Conservation (phyloP, 1,284 basidiomycete species). For the Moesziomyces parantarcticus region DNA sequence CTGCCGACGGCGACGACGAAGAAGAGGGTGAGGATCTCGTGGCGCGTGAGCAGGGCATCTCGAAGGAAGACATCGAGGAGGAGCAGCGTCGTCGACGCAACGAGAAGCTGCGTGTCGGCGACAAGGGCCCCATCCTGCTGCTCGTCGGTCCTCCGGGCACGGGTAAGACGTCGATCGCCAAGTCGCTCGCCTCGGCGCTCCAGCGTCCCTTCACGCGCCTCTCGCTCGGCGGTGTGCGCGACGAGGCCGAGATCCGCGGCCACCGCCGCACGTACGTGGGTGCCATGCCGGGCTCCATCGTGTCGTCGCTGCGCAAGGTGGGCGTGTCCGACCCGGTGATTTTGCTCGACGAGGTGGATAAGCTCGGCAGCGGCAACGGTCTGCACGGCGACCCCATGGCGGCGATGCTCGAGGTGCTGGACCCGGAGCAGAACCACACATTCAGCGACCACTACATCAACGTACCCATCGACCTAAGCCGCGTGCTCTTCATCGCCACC, state of each 20-base stretch:
- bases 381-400: constrained; percentile 70
- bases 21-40: constrained; percentile 30
- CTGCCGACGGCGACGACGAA: constrained; percentile 20
- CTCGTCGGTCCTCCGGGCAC: constrained; percentile 70
- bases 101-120: constrained; percentile 48
- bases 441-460: constrained; percentile 70
- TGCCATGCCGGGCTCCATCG: constrained; percentile 77
- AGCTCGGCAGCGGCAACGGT: constrained; percentile 67
- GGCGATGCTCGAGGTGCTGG: constrained; percentile 70
- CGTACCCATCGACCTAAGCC: constrained; percentile 62
- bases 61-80: constrained; percentile 38
- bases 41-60: constrained; percentile 30
- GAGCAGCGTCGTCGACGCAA: constrained; percentile 43
- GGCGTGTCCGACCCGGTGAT: constrained; percentile 70
- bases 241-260: constrained; percentile 70
- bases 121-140: constrained; percentile 82
- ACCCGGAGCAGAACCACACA: constrained; percentile 69
- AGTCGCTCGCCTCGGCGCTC: constrained; percentile 74
- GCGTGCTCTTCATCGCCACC: constrained; percentile 70
- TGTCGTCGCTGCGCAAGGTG: constrained; percentile 66
- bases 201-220: constrained; percentile 74
- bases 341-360: constrained; percentile 70
- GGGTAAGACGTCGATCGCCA: constrained; percentile 66
- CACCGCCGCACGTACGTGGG: constrained; percentile 65
- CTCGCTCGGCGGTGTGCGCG: constrained; percentile 69